Percentiles rank a stretch among this genome's conserved stretches.
phyloP scores from a whole-genome alignment of 2,329 filamentous ascomycete species.

The Parafenestella ontariensis region DNA sequence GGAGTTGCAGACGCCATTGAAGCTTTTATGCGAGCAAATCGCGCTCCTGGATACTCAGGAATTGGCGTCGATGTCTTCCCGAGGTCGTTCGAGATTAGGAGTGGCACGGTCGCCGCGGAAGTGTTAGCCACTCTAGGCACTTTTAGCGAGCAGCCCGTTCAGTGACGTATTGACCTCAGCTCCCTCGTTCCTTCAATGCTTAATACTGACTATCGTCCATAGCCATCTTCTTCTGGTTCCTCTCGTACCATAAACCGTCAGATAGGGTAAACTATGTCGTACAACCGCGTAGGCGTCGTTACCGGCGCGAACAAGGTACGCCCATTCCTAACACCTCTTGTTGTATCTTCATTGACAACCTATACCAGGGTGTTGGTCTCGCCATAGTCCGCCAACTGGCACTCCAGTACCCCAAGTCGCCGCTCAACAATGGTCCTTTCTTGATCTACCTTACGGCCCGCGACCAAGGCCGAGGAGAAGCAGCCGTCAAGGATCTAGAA shows the following conservation, averaged over 20 bases:
- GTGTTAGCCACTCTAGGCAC: constrained; percentile 1
- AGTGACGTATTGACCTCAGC: constrained; percentile 12
- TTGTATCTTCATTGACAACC: no score
- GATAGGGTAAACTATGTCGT: constrained; percentile 34
- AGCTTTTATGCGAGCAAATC: no score
- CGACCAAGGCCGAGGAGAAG: constrained; percentile 56
- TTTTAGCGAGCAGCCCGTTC: constrained; percentile 5
- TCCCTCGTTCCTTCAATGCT: not conserved
- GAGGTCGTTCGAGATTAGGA: no score
- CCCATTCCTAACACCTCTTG: no score
- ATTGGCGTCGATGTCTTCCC: no score
- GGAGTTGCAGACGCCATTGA: no score
- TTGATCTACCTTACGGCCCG: constrained; percentile 63
- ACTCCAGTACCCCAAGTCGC: constrained; percentile 60
- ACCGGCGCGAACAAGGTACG: constrained; percentile 62
- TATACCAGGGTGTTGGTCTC: constrained; percentile 55
- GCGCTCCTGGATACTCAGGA: no score
- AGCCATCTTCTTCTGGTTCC: not conserved
- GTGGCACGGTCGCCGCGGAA: no score
- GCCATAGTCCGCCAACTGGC: constrained; percentile 62
- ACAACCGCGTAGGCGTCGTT: constrained; percentile 57
- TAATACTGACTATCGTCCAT: constrained; percentile 3
- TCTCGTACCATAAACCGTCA: not conserved
- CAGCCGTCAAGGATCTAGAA: constrained; percentile 54
- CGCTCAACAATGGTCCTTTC: constrained; percentile 56